phyloP scores from a whole-genome alignment of 2,329 filamentous ascomycete genomes.

The Alternaria angustiovoidea region DNA sequence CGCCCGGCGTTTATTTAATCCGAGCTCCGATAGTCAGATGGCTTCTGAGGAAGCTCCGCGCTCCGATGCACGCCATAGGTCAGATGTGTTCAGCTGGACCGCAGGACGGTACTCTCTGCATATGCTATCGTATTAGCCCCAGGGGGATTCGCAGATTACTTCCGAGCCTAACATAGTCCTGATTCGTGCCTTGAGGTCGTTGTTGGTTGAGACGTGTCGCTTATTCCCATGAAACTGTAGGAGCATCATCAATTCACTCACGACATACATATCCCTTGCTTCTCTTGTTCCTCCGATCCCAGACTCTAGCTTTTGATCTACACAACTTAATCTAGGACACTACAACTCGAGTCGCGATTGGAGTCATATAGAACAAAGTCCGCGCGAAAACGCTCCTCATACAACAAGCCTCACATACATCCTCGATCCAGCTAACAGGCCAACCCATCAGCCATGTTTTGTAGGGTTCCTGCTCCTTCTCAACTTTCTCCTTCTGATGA shows the following conservation, averaged over 20 bases:
- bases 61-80: not conserved
- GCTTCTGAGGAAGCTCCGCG: not conserved
- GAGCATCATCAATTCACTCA: constrained; percentile 7
- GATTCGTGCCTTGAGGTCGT: not conserved
- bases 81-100: not conserved
- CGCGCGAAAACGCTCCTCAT: not conserved
- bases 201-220: constrained; percentile 11
- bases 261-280: not conserved
- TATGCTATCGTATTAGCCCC: not conserved
- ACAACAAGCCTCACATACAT: not conserved
- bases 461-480: constrained; percentile 21
- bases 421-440: too few species aligned
- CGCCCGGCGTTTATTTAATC: not conserved
- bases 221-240: constrained; percentile 17
- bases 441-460: constrained; percentile 34
- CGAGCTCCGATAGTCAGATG: not conserved
- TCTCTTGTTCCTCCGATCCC: not conserved
- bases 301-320: not conserved
- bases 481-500: not conserved
- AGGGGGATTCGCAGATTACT: not conserved
- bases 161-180: not conserved
- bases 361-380: not conserved
- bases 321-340: not conserved
- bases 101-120: not conserved
- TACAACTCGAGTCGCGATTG: too few species aligned